phyloP scores from a whole-genome alignment of 805 yeast genomes.

The Candida dendrica region DNA sequence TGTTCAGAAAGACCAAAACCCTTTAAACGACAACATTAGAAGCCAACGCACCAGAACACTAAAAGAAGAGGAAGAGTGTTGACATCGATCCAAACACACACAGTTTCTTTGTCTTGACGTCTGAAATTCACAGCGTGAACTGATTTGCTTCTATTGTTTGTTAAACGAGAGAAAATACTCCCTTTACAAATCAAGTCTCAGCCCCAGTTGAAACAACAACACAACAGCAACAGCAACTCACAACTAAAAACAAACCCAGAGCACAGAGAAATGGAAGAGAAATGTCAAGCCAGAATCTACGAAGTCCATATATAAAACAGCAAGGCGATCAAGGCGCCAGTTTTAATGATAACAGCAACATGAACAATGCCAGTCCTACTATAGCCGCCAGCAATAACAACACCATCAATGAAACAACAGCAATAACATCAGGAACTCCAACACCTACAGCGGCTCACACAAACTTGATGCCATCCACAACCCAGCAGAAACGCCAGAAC shows the following conservation, averaged over 20 bases:
- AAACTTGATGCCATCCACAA: constrained; percentile 3
- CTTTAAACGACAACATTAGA: background rate
- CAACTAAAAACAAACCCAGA: too few relatives aligned
- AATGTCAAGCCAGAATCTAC: constrained; percentile 3
- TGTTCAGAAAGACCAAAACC: background rate
- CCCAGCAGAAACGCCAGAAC: constrained; percentile 5
- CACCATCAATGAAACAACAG: constrained; percentile 1
- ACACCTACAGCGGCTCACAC: too few relatives aligned
- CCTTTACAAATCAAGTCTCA: too few relatives aligned
- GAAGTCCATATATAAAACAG: background rate
- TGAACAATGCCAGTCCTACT: constrained; percentile 3
- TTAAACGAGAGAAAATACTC: background rate
- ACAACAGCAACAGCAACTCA: background rate
- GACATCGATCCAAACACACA: too few relatives aligned
- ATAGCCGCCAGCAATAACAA: constrained; percentile 1
- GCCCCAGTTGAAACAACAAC: background rate
- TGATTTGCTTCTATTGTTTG: background rate
- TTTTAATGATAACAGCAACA: constrained; percentile 1
- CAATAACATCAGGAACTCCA: background rate
- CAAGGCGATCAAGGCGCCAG: constrained; percentile 1
- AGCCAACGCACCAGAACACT: background rate
- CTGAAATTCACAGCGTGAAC: too few relatives aligned
- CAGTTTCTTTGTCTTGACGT: too few relatives aligned
- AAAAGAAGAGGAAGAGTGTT: too few relatives aligned
- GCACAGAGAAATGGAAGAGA: background rate